Conservation (phyloP, 441 rosid genomes). For the Erysimum cheiri region DNA sequence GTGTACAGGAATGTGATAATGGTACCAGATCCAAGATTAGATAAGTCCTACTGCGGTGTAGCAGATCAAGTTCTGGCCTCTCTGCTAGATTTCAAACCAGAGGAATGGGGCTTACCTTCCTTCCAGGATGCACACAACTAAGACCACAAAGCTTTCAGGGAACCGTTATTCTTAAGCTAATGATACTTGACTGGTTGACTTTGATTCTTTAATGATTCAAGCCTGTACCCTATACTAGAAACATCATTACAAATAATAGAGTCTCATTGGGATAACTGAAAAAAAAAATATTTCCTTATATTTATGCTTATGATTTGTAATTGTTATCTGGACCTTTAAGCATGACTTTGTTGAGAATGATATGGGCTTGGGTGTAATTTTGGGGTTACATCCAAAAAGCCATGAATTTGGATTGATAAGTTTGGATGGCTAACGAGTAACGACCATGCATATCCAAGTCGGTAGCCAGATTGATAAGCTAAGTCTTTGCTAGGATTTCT, state of each 20-base stretch:
- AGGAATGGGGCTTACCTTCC: slow-evolving; percentile 74
- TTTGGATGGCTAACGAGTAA: not conserved
- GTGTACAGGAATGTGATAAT: slow-evolving; percentile 68
- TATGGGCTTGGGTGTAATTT: not conserved
- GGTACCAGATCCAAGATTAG: slow-evolving; percentile 91
- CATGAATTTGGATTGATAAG: no score
- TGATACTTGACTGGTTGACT: slow-evolving; percentile 27
- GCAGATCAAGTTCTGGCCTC: slow-evolving; percentile 83
- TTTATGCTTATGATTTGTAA: slow-evolving; percentile 1
- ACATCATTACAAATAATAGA: not conserved
- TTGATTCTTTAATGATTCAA: slow-evolving; percentile 30
- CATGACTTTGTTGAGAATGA: not conserved
- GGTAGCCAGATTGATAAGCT: not conserved
- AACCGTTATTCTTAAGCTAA: slow-evolving; percentile 21
- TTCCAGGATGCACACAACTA: slow-evolving; percentile 50
- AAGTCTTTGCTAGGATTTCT: not conserved
- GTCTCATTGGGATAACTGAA: not conserved
- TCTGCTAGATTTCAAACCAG: slow-evolving; percentile 67
- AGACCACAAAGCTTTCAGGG: slow-evolving; percentile 12
- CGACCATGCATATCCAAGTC: not conserved
- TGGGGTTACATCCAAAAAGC: not conserved
- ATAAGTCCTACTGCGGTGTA: slow-evolving; percentile 56
- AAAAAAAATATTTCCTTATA: not conserved
- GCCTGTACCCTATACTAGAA: not conserved
- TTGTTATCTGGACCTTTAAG: not conserved